Base-by-base conservation (phyloP, 257 asterid species). In the Paraleonurus japonicus region DNA sequence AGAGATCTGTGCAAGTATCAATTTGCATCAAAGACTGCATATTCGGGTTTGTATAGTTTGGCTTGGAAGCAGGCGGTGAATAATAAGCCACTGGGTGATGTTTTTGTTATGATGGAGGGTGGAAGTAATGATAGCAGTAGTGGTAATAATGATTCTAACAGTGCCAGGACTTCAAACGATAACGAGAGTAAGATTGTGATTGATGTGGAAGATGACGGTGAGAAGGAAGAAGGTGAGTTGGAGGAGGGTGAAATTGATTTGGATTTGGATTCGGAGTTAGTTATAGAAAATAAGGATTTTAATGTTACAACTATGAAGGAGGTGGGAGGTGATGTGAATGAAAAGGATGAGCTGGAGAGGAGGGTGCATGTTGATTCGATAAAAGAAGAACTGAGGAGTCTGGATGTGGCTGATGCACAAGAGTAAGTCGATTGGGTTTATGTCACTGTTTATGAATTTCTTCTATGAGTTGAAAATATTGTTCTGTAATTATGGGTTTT, bases 181-280 rank as follows among this genome's bases (percentile, higher is more conserved):
- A 62, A 66, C 13, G 86, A 59, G 28, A 78, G 35, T 72, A 78
- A 80, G 77, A 78, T 76, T 59, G 86, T 85, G 61, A 85, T 87
- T 78, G 85, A 83, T 58, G 82, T 80, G 61, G 96, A 85, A 65
- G 95, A 79, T 55, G 90, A 86, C 22, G 82, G 79, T 68, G 94
- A 73, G 76, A 86, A 79, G 86, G 98, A 89, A 82, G 96, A 92
- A 63, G 96, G 91, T 47, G 98, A 92, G 81, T 73, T 92, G 88
- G 98, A 92, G 85, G 98, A 92, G 81, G 99, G 99, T 17, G 99
- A 95, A 82, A 95, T 95, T 83, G 99, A 95, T 82, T 85, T 89
- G 93, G 99, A 95, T 82, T 85, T 89, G 93, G 99, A 89, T 75
- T 83, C 90, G n/a, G 97, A 84, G n/a, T 62, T 72, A 30, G 77